Evolutionary conservation across 129 eudicot species (phyloP).

Genomic region (Arctium minus): DNA sequence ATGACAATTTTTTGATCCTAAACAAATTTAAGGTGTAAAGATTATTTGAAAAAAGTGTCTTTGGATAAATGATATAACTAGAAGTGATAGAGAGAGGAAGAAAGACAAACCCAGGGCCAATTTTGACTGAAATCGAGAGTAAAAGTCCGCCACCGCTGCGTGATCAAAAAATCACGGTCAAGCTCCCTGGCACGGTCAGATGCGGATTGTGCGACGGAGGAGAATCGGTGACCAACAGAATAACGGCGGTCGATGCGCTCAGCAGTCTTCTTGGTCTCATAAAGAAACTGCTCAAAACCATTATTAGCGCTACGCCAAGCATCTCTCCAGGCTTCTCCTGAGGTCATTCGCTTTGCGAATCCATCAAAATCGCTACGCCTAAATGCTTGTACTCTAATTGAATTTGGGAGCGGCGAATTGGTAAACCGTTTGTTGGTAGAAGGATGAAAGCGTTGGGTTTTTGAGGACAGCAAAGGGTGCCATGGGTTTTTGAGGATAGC

Average conservation of each 20-base stretch:
- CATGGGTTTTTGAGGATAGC: slow-evolving; percentile 40
- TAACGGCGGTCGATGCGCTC: slow-evolving; percentile 82
- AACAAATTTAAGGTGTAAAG: neutral
- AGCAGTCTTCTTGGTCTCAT: slow-evolving; percentile 71
- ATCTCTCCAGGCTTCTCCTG: slow-evolving; percentile 77
- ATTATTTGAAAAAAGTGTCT: neutral
- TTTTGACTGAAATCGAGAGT: slow-evolving; percentile 64
- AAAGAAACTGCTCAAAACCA: slow-evolving; percentile 72
- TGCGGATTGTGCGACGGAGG: slow-evolving; percentile 54
- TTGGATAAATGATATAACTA: neutral
- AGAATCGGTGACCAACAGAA: slow-evolving; percentile 44
- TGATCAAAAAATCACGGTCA: slow-evolving; percentile 67
- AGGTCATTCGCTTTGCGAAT: slow-evolving; percentile 49
- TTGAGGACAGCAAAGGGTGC: slow-evolving; percentile 42
- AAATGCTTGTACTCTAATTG: slow-evolving; percentile 40
- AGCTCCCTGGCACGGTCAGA: slow-evolving; percentile 68
- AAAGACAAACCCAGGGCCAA: slow-evolving; percentile 77
- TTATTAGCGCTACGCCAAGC: slow-evolving; percentile 78
- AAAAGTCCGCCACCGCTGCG: slow-evolving; percentile 66
- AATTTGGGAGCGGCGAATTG: slow-evolving; percentile 18
- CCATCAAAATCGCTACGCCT: slow-evolving; percentile 77
- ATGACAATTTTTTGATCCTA: neutral
- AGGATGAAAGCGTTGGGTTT: slow-evolving; percentile 32
- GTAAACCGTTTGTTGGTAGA: slow-evolving; percentile 3
- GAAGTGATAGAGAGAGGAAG: neutral